Conservation (phyloP, 768 basidiomycete genomes). For the Hypsizygus marmoreus region DNA sequence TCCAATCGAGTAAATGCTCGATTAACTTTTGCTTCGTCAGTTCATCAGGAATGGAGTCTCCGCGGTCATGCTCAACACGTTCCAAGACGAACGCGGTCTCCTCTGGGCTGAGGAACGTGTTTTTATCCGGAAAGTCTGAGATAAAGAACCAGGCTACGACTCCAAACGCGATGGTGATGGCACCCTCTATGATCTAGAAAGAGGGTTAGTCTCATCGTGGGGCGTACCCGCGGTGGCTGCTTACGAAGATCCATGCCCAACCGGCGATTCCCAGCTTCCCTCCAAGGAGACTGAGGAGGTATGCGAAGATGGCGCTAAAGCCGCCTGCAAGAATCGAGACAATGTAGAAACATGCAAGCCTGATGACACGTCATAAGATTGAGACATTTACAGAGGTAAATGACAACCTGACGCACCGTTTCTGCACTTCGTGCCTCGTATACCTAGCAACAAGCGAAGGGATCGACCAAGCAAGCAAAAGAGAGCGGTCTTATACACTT, state of each 20-base stretch:
- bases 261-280: conserved; percentile 44
- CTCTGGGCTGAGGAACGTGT: conserved; percentile 42
- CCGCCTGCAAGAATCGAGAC: conserved; percentile 44
- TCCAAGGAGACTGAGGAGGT: conserved; percentile 40
- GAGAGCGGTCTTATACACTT: too few species aligned
- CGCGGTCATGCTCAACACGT: conserved; percentile 51
- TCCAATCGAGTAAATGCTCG: conserved; percentile 47
- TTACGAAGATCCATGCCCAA: conserved; percentile 58
- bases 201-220: conserved; percentile 1
- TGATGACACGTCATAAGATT: conserved; percentile 16
- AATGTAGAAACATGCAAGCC: conserved; percentile 50
- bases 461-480: neutral
- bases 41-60: conserved; percentile 48
- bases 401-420: conserved; percentile 32
- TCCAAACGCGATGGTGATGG: conserved; percentile 46
- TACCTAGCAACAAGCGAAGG: conserved; percentile 36
- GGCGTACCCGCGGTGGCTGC: conserved; percentile 11
- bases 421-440: conserved; percentile 52
- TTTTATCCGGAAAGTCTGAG: conserved; percentile 51
- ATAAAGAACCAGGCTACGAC: conserved; percentile 45
- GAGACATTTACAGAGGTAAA: neutral
- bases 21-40: conserved; percentile 37
- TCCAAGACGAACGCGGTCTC: conserved; percentile 43
- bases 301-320: conserved; percentile 52
- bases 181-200: conserved; percentile 49